phyloP scores from a whole-genome alignment of 495 filamentous ascomycete species.

The Podospora didyma region DNA sequence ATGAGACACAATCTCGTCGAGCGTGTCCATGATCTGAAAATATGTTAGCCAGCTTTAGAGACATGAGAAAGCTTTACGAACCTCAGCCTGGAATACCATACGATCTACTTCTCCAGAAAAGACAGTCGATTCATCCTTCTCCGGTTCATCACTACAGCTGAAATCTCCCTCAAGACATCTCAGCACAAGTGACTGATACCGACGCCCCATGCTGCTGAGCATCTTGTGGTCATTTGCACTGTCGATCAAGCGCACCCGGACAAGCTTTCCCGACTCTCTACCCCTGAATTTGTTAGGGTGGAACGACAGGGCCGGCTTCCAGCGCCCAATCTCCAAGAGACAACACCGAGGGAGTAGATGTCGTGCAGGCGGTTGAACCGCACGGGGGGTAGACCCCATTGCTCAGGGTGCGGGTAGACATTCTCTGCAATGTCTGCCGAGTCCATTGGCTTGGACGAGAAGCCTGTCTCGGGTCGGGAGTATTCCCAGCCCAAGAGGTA shows the following conservation, averaged over 20 bases:
- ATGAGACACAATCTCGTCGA: too few species aligned
- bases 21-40: too few species aligned
- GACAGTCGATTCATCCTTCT: too few species aligned
- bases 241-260: not conserved
- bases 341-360: constrained; percentile 9
- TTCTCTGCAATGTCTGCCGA: not conserved
- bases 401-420: constrained; percentile 8
- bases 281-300: too few species aligned
- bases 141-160: too few species aligned
- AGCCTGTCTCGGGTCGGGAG: not conserved
- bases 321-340: constrained; percentile 9
- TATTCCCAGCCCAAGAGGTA: constrained; percentile 8
- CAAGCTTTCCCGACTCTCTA: not conserved
- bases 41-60: too few species aligned
- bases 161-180: not conserved
- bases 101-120: too few species aligned
- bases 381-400: not conserved
- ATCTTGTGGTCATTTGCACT: not conserved
- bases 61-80: too few species aligned
- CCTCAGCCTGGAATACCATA: too few species aligned
- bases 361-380: constrained; percentile 6
- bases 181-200: not conserved
- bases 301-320: not conserved
- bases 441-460: not conserved
- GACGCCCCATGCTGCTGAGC: not conserved